Conservation (phyloP, 2,329 filamentous ascomycete genomes). For the Purpureocillium lavendulum region DNA sequence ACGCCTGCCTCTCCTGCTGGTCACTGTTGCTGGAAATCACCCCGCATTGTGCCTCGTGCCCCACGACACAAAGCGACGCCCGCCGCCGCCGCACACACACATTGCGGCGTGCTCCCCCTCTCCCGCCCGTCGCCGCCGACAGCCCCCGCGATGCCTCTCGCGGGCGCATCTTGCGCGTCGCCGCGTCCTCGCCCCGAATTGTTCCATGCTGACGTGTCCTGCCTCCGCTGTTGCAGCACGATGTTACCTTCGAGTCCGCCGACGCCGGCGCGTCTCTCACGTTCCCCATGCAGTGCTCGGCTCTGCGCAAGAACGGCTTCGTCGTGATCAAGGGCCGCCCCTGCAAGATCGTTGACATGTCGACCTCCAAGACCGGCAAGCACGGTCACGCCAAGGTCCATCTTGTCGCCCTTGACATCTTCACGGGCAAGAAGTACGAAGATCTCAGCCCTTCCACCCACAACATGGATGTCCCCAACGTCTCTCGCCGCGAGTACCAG, state of each 20-base stretch:
- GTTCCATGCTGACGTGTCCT: too few relatives aligned
- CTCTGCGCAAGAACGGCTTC: slow-evolving; percentile 97
- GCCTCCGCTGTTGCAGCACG: slow-evolving; percentile 51
- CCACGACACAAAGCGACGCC: slow-evolving; percentile 19
- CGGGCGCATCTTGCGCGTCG: neutral
- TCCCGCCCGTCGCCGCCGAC: neutral
- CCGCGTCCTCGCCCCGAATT: neutral
- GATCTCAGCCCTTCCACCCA: slow-evolving; percentile 97
- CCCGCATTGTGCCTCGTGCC: slow-evolving; percentile 36
- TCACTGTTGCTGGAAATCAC: slow-evolving; percentile 27
- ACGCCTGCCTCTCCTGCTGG: too few relatives aligned
- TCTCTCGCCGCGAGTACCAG: slow-evolving; percentile 84
- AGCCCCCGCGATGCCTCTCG: neutral
- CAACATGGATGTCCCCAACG: slow-evolving; percentile 97
- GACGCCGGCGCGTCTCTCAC: slow-evolving; percentile 94
- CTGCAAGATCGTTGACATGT: slow-evolving; percentile 99
- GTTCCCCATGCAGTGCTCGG: slow-evolving; percentile 98
- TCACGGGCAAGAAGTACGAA: slow-evolving; percentile 99
- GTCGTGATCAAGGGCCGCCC: slow-evolving; percentile 98
- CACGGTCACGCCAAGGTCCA: slow-evolving; percentile 99
- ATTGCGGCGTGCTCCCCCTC: neutral
- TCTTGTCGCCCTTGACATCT: slow-evolving; percentile 96
- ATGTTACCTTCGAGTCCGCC: slow-evolving; percentile 76
- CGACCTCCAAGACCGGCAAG: slow-evolving; percentile 99
- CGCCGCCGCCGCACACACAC: slow-evolving; percentile 4